phyloP scores from a whole-genome alignment of 2,329 filamentous ascomycete genomes.

The Elsinoe fawcettii region DNA sequence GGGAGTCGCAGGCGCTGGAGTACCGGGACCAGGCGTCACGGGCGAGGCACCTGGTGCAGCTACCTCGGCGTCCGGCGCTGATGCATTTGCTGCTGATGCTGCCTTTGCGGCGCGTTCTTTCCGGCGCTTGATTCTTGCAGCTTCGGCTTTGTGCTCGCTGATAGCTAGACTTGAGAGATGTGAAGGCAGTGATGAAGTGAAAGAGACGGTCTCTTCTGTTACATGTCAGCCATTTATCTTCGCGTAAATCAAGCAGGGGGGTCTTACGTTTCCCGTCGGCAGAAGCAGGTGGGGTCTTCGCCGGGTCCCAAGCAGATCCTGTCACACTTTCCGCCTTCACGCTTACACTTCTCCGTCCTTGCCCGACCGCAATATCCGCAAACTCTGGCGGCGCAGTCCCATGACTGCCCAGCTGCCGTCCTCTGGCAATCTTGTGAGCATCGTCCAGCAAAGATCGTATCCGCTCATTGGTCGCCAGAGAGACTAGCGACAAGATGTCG shows the following conservation, averaged over 20 bases:
- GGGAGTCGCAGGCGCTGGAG: constrained; percentile 27
- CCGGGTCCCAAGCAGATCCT: constrained; percentile 35
- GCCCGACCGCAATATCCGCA: constrained; percentile 57
- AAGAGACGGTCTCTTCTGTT: constrained; percentile 41
- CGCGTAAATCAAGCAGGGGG: neutral
- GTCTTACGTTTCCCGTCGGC: constrained; percentile 8
- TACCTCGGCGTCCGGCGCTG: constrained; percentile 22
- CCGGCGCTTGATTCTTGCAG: constrained; percentile 47
- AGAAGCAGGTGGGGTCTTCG: constrained; percentile 16
- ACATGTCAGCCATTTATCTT: constrained; percentile 33
- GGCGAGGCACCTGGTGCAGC: constrained; percentile 22
- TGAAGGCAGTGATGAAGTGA: constrained; percentile 38
- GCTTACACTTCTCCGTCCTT: constrained; percentile 32
- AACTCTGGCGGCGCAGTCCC: constrained; percentile 72
- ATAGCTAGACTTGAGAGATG: constrained; percentile 56
- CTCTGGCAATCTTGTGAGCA: constrained; percentile 60
- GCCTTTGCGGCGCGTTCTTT: constrained; percentile 32
- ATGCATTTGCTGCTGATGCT: constrained; percentile 21
- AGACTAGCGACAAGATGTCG: constrained; percentile 75
- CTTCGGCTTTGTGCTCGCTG: constrained; percentile 64
- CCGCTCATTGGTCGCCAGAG: constrained; percentile 73
- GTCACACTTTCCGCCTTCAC: constrained; percentile 32
- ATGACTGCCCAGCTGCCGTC: constrained; percentile 62
- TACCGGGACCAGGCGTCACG: constrained; percentile 24
- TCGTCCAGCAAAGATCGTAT: constrained; percentile 71